Evolutionary conservation across 768 basidiomycete species (phyloP).

Genomic region (Lactifluus volemus): DNA sequence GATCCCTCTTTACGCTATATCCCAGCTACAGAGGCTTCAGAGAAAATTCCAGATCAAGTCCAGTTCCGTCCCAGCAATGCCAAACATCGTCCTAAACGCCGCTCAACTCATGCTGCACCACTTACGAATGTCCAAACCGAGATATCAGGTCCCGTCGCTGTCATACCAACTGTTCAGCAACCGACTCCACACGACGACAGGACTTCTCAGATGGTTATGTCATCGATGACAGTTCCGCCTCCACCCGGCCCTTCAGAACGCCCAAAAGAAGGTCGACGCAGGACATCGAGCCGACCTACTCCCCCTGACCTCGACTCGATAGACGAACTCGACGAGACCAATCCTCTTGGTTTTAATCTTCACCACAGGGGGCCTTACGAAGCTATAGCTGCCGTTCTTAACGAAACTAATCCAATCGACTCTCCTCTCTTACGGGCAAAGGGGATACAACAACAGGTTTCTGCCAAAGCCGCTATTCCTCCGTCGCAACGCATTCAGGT

Average conservation of each 20-base stretch:
- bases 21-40: neutral
- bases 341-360: slow-evolving; percentile 51
- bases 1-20: slow-evolving; percentile 1
- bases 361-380: slow-evolving; percentile 78
- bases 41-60: neutral
- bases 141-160: neutral
- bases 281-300: slow-evolving; percentile 24
- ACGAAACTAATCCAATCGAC: slow-evolving; percentile 7
- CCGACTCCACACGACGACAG: neutral
- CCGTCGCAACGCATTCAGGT: slow-evolving; percentile 4
- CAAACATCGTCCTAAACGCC: slow-evolving; percentile 7
- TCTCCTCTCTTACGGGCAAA: slow-evolving; percentile 8
- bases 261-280: slow-evolving; percentile 21
- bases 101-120: neutral
- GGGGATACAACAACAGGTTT: slow-evolving; percentile 9
- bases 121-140: neutral
- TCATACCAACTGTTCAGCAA: neutral
- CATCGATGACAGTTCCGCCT: slow-evolving; percentile 5
- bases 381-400: slow-evolving; percentile 31
- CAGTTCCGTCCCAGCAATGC: neutral
- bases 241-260: slow-evolving; percentile 10
- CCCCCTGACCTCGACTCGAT: slow-evolving; percentile 49
- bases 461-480: neutral
- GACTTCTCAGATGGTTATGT: neutral
- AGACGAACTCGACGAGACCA: slow-evolving; percentile 71